Base-by-base conservation (phyloP, 1,284 basidiomycete species). In the Ceratobasidium sp. region DNA sequence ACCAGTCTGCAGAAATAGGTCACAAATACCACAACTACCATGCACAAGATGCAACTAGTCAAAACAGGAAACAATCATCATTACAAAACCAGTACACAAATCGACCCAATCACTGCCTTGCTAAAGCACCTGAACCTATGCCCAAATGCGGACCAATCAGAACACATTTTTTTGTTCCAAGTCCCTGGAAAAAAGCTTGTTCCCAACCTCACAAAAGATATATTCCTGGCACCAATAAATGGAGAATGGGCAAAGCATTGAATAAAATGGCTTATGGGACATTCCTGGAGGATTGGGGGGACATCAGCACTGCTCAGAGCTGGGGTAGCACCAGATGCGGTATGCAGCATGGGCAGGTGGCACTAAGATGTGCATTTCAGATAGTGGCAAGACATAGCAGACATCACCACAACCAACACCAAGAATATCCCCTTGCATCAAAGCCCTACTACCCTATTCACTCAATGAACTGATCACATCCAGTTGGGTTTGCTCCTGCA, bases 281-380 rank as follows among this genome's bases (percentile, higher is more conserved):
- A 81, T 55, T 73, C 74, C 45, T 81, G 81, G 55, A 74, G 76
- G 10, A 81, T 81, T 40, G 78, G 80, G 0, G 79, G 79, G 0
- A 73, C 79, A 0, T 77, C 77, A 0, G 75, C 79, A 25, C 73
- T 80, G 0, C 75, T 82, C 0, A 70, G 79, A 0, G 62, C 70
- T 0, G 80, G 81, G 3, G 74, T 77, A 1, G 71, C 75, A 2
- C 78, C 78, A 0, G 77, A 82, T 27, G 69, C 81, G 0, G 79
- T 82, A 0, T 73, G 74, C 0, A 70, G 72, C 0, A 71, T 74
- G 34, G 80, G 80, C 0, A 69, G 77, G 0, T 80, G 79, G 79
- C 73, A 72, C 0, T 80, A 77, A 0, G 71, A 77, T 0, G 76
- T 79, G 1, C 79, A 80, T 70, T 73, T 79, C 0, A 54, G 74